Base-by-base conservation (phyloP, 1,284 basidiomycete genomes). In the Fomitiporia mediterranea region DNA sequence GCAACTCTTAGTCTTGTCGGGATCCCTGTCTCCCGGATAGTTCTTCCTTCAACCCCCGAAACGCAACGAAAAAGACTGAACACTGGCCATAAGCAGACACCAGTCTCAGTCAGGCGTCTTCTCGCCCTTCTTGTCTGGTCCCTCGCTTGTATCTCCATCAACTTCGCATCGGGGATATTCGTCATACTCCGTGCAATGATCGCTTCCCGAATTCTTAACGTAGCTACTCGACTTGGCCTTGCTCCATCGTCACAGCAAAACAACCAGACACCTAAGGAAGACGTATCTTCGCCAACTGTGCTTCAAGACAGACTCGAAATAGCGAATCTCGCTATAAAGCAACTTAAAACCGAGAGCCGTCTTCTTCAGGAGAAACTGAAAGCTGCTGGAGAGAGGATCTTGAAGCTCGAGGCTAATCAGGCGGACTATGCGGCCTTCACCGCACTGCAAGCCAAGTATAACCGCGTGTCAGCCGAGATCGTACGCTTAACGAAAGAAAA, bases 111-210 rank as follows among this genome's bases (percentile, higher is more conserved):
- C 27, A 47, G 19, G 21, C 52, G 40, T 19, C 40, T 54, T 32
- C 27, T 47, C 1, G 5, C 35, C 21, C 34, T 44, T n/a, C 2
- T 44, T 3, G 17, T 54, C 19, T 44, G 52, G 30, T 34, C 52
- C 7, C 50, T 54, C 9, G 32, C 32, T n/a, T 54, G 39, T 27
- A 46, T 54, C 43, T 39, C 43, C n/a, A 15, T 44, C 13, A 21
- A 17, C 15, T 7, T 44, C 15, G 40, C 19, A 2, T 47, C 52
- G 30, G 27, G 28, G 28, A 30, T 35, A 28, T 49, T 48, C 19
- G 30, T 28, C 28, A 9, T 55, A 19, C 23, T 50, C 5, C 32
- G 19, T n/a, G 15, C 32, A 17, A 55, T 49, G 53, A 34, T 38
- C 4, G 30, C 13, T n/a, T 35, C 53, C 7, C 32, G 37, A 39